phyloP scores from a whole-genome alignment of 192 early-diverging fungal species.

The Umbelopsis ramanniana region DNA sequence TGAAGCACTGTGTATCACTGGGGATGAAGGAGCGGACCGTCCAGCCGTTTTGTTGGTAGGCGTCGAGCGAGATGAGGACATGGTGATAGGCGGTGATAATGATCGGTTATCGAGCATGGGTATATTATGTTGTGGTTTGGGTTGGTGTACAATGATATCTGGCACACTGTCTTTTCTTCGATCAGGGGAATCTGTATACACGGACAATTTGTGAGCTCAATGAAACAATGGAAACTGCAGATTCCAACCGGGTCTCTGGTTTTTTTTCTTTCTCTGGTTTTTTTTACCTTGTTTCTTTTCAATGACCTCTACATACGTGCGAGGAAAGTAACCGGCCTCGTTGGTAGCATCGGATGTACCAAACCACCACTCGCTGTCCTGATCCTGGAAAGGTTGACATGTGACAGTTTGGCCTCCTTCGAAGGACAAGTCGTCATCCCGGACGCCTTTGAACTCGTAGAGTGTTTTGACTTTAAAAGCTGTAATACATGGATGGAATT shows the following conservation, averaged over 20 bases:
- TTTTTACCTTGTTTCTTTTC: slow-evolving; percentile 30
- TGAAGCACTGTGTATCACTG: slow-evolving; percentile 23
- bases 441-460: slow-evolving; percentile 52
- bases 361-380: slow-evolving; percentile 73
- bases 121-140: slow-evolving; percentile 17
- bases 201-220: too few species aligned
- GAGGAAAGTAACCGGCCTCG: slow-evolving; percentile 65
- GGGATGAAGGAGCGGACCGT: slow-evolving; percentile 35
- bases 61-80: background rate
- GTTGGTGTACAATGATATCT: slow-evolving; percentile 16
- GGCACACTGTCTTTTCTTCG: background rate
- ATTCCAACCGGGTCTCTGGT: too few species aligned
- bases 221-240: too few species aligned
- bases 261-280: too few species aligned
- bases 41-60: slow-evolving; percentile 13
- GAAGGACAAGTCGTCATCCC: slow-evolving; percentile 60
- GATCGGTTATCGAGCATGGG: slow-evolving; percentile 6
- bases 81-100: background rate
- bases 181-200: background rate
- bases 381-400: slow-evolving; percentile 56
- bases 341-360: slow-evolving; percentile 51
- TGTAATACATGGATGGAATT: slow-evolving; percentile 3
- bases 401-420: slow-evolving; percentile 52
- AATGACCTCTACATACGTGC: slow-evolving; percentile 53
- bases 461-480: slow-evolving; percentile 44